A percentile compares a stretch with the other conserved stretches of the same genome.
Conservation (phyloP, 2,329 filamentous ascomycete species). For the Emericellopsis cladophorae region DNA sequence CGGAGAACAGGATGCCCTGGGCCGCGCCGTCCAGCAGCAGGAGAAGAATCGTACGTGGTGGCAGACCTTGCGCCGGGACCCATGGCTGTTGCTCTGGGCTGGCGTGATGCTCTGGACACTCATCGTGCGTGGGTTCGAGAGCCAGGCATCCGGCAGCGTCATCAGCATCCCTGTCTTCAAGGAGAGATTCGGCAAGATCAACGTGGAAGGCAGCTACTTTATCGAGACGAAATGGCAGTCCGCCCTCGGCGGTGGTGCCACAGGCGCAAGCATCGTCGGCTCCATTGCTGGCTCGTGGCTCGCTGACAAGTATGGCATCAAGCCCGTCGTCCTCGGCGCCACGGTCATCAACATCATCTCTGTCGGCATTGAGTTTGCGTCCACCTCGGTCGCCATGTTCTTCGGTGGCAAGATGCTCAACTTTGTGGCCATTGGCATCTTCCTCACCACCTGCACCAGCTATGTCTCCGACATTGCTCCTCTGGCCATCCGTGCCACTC, state of each 20-base stretch:
- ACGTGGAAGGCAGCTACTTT: constrained; percentile 3
- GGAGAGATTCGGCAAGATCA: constrained; percentile 6
- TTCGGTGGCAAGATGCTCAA: constrained; percentile 16
- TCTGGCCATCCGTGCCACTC: constrained; percentile 20
- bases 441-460: constrained; percentile 22
- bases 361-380: constrained; percentile 15
- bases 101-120: constrained; percentile 16
- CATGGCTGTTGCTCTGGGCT: constrained; percentile 15
- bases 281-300: constrained; percentile 11
- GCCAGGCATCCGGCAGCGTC: constrained; percentile 9
- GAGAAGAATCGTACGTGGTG: constrained; percentile 12
- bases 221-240: constrained; percentile 6
- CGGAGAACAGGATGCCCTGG: neutral
- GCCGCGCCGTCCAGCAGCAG: constrained; percentile 14
- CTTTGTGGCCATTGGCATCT: constrained; percentile 18
- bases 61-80: constrained; percentile 12
- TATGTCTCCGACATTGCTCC: constrained; percentile 25
- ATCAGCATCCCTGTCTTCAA: constrained; percentile 9
- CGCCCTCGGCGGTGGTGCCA: constrained; percentile 9
- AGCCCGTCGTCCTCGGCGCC: constrained; percentile 8
- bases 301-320: constrained; percentile 11
- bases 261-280: constrained; percentile 11
- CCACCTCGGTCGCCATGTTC: constrained; percentile 15
- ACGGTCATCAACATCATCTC: constrained; percentile 12
- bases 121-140: constrained; percentile 15